Evolutionary conservation across 1,284 basidiomycete species (phyloP), one percentile per base, ranked within the genome.

Genomic region (Mrakiaceae sp.): DNA sequence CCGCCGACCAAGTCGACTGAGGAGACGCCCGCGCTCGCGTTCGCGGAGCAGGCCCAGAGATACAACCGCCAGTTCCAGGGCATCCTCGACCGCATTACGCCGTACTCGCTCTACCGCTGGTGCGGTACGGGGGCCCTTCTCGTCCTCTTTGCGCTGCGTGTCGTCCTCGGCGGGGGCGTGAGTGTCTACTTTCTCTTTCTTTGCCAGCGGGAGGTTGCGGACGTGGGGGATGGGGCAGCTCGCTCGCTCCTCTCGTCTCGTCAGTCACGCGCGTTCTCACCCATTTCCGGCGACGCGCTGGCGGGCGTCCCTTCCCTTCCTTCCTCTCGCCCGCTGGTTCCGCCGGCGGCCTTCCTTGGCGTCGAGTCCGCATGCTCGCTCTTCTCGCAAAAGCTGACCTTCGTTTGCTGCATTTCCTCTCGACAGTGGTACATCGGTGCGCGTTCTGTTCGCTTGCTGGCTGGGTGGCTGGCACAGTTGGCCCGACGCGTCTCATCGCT

Each of bases 41-140:
- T 66, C 50, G 62, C 62, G 2, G 62, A 62, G 27, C 27, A 43
- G 7, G 62, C 61, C 57, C 57, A 63, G 40, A 46, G 51, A 27
- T 66, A 66, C 50, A 63, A 63, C 54, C 50, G 62, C 4, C 58
- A 59, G 58, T 89, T 91, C 74, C 93, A 96, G 76, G 84, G 86
- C 71, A 77, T 85, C 43, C 82, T 98, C 50, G 96, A 99, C 80
- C 83, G 87, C 59, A 87, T 89, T 76, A 97, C 95, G 3, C 96
- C 96, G 0, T 86, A 93, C 74, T 83, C 87, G 42, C 75, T 90
- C 27, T 83, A 95, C 72, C 84, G 96, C 69, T 99, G 96, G 96
- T 73, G 88, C n/a, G 82, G 81, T 27, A 92, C 91, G 5, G 80
- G 81, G 3, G 88, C 79, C 3, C 72, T 97, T 42, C 78, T 96